Percentiles rank a stretch among this genome's conserved stretches.
Evolutionary conservation across 2,329 filamentous ascomycete species (phyloP).

Genomic region (Aspergillus melleus): DNA sequence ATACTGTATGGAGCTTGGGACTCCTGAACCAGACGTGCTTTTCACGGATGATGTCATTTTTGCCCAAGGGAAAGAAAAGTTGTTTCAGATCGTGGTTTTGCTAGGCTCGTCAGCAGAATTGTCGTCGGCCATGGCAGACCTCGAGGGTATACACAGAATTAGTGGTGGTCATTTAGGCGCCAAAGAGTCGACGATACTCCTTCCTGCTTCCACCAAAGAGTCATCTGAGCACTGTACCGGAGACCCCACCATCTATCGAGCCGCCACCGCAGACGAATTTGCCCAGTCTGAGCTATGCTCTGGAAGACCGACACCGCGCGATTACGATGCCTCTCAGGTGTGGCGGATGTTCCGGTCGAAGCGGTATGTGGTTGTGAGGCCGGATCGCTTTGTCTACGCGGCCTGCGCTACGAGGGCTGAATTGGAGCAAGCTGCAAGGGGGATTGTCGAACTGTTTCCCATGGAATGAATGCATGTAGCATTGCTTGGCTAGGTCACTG

Average conservation of each 20-base stretch:
- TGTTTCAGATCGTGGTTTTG: constrained; percentile 36
- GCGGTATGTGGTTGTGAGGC: constrained; percentile 32
- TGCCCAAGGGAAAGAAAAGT: constrained; percentile 20
- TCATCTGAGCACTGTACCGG: no score
- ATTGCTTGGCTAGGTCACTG: no score
- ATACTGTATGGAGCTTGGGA: constrained; percentile 23
- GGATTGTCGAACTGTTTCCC: not conserved
- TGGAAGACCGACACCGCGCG: constrained; percentile 28
- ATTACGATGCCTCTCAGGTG: constrained; percentile 30
- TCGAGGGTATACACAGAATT: not conserved
- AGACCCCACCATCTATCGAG: constrained; percentile 11
- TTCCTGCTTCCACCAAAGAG: not conserved
- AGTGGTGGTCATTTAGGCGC: not conserved
- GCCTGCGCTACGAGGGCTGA: constrained; percentile 25
- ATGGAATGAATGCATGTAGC: not conserved
- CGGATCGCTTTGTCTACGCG: constrained; percentile 38
- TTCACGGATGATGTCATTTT: constrained; percentile 40
- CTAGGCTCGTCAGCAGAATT: constrained; percentile 12
- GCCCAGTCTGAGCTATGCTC: constrained; percentile 26
- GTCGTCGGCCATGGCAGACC: not conserved
- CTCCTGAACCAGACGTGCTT: not conserved
- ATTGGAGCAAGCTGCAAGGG: constrained; percentile 11
- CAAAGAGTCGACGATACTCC: not conserved
- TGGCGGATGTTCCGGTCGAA: constrained; percentile 20
- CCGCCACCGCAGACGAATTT: constrained; percentile 33